Percentiles rank a stretch among this genome's conserved stretches.
phyloP scores from a whole-genome alignment of 2,329 filamentous ascomycete species.

The Ascochyta koolunga region DNA sequence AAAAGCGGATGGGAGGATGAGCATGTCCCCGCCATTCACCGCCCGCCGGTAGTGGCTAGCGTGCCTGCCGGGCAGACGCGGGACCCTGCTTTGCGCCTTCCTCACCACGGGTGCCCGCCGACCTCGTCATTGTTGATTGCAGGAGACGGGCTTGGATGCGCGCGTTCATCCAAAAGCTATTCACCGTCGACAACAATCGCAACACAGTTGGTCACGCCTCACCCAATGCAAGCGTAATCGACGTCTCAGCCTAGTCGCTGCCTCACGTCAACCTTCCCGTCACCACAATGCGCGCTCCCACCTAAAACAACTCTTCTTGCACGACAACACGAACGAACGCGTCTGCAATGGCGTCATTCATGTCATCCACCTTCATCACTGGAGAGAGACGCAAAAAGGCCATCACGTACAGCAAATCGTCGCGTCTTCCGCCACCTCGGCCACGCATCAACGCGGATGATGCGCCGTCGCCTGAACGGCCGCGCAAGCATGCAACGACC shows the following conservation, averaged over 20 bases:
- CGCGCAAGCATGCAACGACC: constrained; percentile 30
- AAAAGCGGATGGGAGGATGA: constrained; percentile 19
- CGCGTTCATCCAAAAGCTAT: neutral
- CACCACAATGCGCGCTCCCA: constrained; percentile 36
- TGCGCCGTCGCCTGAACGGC: constrained; percentile 42
- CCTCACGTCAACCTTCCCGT: constrained; percentile 7
- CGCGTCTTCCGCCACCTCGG: constrained; percentile 32
- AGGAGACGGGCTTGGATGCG: neutral
- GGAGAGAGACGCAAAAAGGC: constrained; percentile 46
- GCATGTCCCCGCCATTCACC: constrained; percentile 23
- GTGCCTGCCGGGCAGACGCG: constrained; percentile 7
- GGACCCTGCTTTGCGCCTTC: constrained; percentile 23
- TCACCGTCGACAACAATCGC: constrained; percentile 15
- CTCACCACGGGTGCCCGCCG: constrained; percentile 21
- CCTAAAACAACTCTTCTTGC: constrained; percentile 16
- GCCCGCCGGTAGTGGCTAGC: constrained; percentile 30
- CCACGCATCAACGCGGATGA: constrained; percentile 15
- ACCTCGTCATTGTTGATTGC: constrained; percentile 24
- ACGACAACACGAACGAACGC: constrained; percentile 9
- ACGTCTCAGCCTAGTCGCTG: neutral
- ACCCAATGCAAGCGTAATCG: neutral
- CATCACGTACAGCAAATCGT: constrained; percentile 48
- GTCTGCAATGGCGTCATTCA: constrained; percentile 31
- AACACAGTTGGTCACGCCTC: neutral
- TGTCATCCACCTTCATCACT: constrained; percentile 37